phyloP scores from a whole-genome alignment of 805 yeast genomes.

The Ogataea angusta region DNA sequence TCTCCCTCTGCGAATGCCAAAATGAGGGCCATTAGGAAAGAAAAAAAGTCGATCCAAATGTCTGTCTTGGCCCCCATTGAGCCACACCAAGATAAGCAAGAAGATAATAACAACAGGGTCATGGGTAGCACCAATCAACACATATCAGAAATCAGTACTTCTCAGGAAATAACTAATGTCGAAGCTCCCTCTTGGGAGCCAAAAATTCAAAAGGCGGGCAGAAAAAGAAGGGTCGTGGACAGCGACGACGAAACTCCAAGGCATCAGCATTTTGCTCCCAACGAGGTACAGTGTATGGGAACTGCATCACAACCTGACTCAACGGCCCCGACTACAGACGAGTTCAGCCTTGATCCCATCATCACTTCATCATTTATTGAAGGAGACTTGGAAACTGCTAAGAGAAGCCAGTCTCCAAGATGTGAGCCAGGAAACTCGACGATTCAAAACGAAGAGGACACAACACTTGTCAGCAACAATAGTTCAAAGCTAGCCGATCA shows the following conservation, averaged over 20 bases:
- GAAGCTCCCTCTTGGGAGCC: too few species aligned
- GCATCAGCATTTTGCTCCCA: not conserved
- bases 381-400: not conserved
- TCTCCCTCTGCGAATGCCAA: conserved; percentile 18
- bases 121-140: too few species aligned
- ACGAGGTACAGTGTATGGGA: conserved; percentile 1
- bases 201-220: too few species aligned
- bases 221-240: too few species aligned
- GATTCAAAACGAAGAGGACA: not conserved
- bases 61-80: not conserved
- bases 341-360: conserved; percentile 5
- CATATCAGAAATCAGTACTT: too few species aligned
- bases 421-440: not conserved
- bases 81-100: too few species aligned
- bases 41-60: not conserved
- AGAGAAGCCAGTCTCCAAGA: not conserved
- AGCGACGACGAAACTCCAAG: not conserved
- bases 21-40: conserved; percentile 7
- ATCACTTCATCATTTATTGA: conserved; percentile 3
- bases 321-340: not conserved
- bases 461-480: conserved; percentile 1
- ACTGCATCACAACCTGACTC: conserved; percentile 1
- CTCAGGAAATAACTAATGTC: too few species aligned
- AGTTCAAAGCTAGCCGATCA: too few species aligned
- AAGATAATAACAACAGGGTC: too few species aligned